A percentile compares a stretch with the other conserved stretches of the same genome.
Conservation (phyloP, 495 filamentous ascomycete genomes). For the Hypoxylon fuscum region DNA sequence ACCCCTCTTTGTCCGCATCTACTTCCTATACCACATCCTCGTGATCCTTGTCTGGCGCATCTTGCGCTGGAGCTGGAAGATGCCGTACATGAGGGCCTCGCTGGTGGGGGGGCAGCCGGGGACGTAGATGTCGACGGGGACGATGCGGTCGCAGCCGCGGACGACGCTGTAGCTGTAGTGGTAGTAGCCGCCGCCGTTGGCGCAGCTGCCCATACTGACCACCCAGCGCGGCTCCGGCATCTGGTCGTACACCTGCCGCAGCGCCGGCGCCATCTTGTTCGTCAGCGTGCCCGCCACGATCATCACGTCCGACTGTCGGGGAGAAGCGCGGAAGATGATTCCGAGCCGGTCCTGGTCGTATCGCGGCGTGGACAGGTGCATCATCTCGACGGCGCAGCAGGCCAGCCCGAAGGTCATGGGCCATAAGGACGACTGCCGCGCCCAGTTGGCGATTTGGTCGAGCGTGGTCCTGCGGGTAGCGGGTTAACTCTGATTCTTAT, state of each 20-base stretch:
- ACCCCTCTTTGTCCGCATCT: slow-evolving; percentile 21
- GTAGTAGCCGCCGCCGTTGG: slow-evolving; percentile 94
- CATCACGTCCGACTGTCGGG: slow-evolving; percentile 97
- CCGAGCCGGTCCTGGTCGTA: slow-evolving; percentile 96
- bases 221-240: slow-evolving; percentile 98
- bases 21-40: slow-evolving; percentile 72
- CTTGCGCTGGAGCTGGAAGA: slow-evolving; percentile 89
- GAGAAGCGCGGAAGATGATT: slow-evolving; percentile 96
- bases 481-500: slow-evolving; percentile 10
- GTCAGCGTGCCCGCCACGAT: slow-evolving; percentile 96
- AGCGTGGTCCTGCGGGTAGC: slow-evolving; percentile 75
- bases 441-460: slow-evolving; percentile 94
- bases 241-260: slow-evolving; percentile 96
- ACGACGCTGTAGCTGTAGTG: slow-evolving; percentile 92
- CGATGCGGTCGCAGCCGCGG: slow-evolving; percentile 87
- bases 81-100: slow-evolving; percentile 89
- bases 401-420: slow-evolving; percentile 98
- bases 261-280: slow-evolving; percentile 97
- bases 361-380: slow-evolving; percentile 94
- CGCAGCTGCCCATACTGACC: slow-evolving; percentile 89
- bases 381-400: slow-evolving; percentile 98
- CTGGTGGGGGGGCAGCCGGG: slow-evolving; percentile 90
- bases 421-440: slow-evolving; percentile 91
- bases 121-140: slow-evolving; percentile 92
- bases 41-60: slow-evolving; percentile 81